These are phyloP conservation scores for Lecanicillium sp. DNA, from an alignment of 2,329 filamentous ascomycete genomes.

Conservation along the genomic window DNA sequence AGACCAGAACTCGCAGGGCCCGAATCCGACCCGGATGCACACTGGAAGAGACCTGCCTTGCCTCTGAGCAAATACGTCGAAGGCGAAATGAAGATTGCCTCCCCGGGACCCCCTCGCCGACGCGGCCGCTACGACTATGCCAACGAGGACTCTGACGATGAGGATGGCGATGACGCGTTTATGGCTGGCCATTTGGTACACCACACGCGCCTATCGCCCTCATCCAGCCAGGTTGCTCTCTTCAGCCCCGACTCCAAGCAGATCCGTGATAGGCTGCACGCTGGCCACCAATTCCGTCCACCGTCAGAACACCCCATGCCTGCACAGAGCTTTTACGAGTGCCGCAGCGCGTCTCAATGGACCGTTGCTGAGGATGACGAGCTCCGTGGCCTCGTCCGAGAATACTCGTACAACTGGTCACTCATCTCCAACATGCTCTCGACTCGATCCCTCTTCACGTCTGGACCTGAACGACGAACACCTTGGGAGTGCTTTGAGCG, in stretches of 20 bases:
- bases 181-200: conserved; percentile 43
- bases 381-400: conserved; percentile 73
- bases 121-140: conserved; percentile 76
- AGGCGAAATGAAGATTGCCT: conserved; percentile 65
- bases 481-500: conserved; percentile 99
- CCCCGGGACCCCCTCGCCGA: conserved; percentile 61
- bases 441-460: conserved; percentile 68
- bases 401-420: conserved; percentile 97
- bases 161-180: conserved; percentile 47
- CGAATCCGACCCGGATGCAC: conserved; percentile 58
- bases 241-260: conserved; percentile 86
- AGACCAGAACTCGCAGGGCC: conserved; percentile 49
- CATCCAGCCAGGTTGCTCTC: conserved; percentile 71
- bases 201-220: conserved; percentile 50
- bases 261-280: conserved; percentile 82
- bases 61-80: conserved; percentile 83
- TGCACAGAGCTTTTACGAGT: conserved; percentile 82
- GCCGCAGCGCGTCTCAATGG: conserved; percentile 83
- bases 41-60: conserved; percentile 69
- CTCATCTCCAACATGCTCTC: conserved; percentile 77
- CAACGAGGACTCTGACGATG: conserved; percentile 59
- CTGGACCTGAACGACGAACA: conserved; percentile 80
- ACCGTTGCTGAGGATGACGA: conserved; percentile 85
- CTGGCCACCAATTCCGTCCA: conserved; percentile 85
- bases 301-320: conserved; percentile 92